Conservation (phyloP, 805 yeast species). For the Debaryomyces tyrocola region DNA sequence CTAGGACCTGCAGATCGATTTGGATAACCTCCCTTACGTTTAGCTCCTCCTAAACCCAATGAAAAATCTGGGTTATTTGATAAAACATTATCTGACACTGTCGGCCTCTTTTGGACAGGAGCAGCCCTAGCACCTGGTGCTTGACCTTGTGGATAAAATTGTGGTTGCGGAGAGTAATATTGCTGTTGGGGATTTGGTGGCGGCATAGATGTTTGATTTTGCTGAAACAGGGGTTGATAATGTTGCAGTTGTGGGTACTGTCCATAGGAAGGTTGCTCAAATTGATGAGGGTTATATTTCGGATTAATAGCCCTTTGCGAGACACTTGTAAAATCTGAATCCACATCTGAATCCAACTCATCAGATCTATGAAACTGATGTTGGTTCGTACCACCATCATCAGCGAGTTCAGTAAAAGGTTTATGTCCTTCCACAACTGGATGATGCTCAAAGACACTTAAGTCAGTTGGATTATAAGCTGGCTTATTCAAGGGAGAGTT, state of each 20-base stretch:
- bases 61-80: slow-evolving; percentile 42
- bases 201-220: slow-evolving; percentile 15
- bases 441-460: slow-evolving; percentile 45
- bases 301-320: slow-evolving; percentile 77
- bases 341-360: slow-evolving; percentile 36
- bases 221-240: slow-evolving; percentile 15
- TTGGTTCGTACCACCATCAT: slow-evolving; percentile 16
- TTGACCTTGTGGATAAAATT: slow-evolving; percentile 4
- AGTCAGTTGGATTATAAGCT: slow-evolving; percentile 11
- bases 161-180: slow-evolving; percentile 4
- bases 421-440: slow-evolving; percentile 47
- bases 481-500: slow-evolving; percentile 18
- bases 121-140: slow-evolving; percentile 4
- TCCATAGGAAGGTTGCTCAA: slow-evolving; percentile 2
- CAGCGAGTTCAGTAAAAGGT: slow-evolving; percentile 43
- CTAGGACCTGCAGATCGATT: slow-evolving; percentile 14
- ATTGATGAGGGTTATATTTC: slow-evolving; percentile 32
- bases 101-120: slow-evolving; percentile 17
- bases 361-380: slow-evolving; percentile 4
- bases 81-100: slow-evolving; percentile 39
- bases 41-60: slow-evolving; percentile 31
- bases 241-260: slow-evolving; percentile 10
- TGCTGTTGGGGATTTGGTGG: slow-evolving; percentile 7
- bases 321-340: slow-evolving; percentile 74
- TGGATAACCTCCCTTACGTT: slow-evolving; percentile 14